phyloP scores from a whole-genome alignment of 129 eudicot species.

The Pittosporum tobira region DNA sequence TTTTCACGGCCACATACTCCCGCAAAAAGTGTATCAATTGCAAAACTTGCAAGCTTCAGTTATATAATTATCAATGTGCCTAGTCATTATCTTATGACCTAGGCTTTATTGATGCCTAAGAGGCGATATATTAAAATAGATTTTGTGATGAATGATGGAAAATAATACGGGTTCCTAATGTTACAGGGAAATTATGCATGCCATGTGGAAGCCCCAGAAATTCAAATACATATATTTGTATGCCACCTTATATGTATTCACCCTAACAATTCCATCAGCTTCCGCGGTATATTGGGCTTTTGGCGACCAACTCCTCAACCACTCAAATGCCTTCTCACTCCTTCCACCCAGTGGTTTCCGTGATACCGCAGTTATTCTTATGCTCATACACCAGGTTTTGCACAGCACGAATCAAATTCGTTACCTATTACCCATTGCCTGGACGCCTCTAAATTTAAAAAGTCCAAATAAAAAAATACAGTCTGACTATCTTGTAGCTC shows the following conservation, averaged over 20 bases:
- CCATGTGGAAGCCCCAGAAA: constrained; percentile 69
- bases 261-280: constrained; percentile 66
- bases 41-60: no score
- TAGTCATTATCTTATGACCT: background rate
- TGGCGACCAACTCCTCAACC: constrained; percentile 62
- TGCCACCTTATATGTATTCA: constrained; percentile 66
- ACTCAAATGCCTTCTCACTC: constrained; percentile 60
- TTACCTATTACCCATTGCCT: background rate
- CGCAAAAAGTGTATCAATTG: no score
- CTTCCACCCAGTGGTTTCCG: constrained; percentile 47
- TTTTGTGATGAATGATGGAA: background rate
- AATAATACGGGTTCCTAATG: background rate
- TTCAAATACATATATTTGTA: constrained; percentile 58
- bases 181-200: constrained; percentile 64
- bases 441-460: background rate
- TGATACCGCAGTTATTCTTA: constrained; percentile 62
- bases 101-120: no score
- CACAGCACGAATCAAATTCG: background rate
- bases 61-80: no score
- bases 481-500: no score
- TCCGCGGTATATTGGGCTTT: constrained; percentile 72
- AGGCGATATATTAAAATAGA: background rate
- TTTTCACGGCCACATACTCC: no score
- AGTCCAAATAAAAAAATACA: background rate
- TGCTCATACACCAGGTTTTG: constrained; percentile 69